Conservation (phyloP, 495 filamentous ascomycete species). For the Parathielavia hyrcaniae region DNA sequence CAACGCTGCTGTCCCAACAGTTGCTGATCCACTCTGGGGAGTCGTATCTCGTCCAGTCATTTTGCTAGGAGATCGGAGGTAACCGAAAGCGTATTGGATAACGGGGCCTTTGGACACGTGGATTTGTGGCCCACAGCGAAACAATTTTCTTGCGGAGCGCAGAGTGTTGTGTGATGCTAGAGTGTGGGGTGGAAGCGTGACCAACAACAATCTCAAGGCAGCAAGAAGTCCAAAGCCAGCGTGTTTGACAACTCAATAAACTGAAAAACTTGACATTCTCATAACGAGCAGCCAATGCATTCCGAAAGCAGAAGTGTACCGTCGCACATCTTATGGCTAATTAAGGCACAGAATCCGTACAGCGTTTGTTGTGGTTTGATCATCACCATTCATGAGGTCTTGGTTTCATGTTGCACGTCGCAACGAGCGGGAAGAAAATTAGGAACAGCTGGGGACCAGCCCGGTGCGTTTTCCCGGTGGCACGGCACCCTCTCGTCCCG, state of each 20-base stretch:
- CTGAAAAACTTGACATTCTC: background rate
- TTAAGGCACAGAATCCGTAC: background rate
- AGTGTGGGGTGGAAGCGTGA: slow-evolving; percentile 2
- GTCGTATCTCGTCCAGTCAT: slow-evolving; percentile 16
- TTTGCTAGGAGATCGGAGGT: background rate
- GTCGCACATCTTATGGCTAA: too few relatives aligned
- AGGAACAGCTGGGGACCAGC: background rate
- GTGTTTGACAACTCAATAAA: background rate
- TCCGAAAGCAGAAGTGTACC: too few relatives aligned
- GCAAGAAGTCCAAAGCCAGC: background rate
- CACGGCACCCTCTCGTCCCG: slow-evolving; percentile 14
- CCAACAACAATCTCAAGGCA: background rate
- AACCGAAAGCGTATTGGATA: background rate
- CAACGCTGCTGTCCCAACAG: background rate
- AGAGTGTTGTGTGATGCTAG: slow-evolving; percentile 1
- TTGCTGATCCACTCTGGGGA: background rate
- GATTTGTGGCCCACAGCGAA: background rate
- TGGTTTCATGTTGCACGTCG: background rate
- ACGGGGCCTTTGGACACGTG: background rate
- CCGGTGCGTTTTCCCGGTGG: slow-evolving; percentile 7
- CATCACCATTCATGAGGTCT: slow-evolving; percentile 3
- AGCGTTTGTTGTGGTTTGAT: background rate
- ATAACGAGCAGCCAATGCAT: too few relatives aligned
- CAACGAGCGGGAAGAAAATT: background rate
- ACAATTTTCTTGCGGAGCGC: background rate